Percentiles rank a stretch among this genome's conserved stretches.
phyloP scores from a whole-genome alignment of 352 stramenopile species.

The Phytophthora brassicae region DNA sequence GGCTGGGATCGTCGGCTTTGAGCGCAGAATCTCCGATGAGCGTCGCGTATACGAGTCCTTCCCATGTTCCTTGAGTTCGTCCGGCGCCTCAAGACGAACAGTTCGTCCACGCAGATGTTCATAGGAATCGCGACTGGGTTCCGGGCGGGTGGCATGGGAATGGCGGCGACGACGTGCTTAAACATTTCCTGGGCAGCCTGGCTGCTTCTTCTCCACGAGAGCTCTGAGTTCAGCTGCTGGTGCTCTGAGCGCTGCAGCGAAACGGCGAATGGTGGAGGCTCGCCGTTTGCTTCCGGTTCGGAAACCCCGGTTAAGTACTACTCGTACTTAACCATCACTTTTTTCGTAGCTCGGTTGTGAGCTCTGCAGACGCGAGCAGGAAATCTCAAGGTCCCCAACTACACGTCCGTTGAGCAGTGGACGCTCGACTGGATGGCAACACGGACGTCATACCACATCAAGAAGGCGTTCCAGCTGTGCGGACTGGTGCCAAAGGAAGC shows the following conservation, averaged over 20 bases:
- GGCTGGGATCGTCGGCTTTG: neutral
- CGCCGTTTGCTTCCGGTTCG: constrained; percentile 12
- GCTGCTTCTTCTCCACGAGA: constrained; percentile 12
- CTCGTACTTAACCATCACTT: too few relatives aligned
- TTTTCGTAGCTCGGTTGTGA: too few relatives aligned
- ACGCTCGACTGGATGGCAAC: too few relatives aligned
- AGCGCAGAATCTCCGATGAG: neutral
- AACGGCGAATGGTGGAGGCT: constrained; percentile 12
- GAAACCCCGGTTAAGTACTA: constrained; percentile 6
- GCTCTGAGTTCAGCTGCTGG: constrained; percentile 4
- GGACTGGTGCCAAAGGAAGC: too few relatives aligned
- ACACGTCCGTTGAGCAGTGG: too few relatives aligned
- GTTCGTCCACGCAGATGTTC: neutral
- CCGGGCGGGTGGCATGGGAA: neutral
- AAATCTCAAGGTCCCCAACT: too few relatives aligned
- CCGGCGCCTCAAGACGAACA: neutral
- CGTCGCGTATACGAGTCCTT: constrained; percentile 4
- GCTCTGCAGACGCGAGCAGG: too few relatives aligned
- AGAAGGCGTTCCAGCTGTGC: too few relatives aligned
- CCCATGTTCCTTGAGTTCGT: neutral
- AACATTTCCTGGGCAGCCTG: constrained; percentile 7
- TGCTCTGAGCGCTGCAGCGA: constrained; percentile 4
- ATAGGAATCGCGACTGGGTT: neutral
- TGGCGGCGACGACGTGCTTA: neutral
- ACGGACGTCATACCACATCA: too few relatives aligned